Conservation (phyloP, 495 filamentous ascomycete species). For the Penicillium pancosmium region DNA sequence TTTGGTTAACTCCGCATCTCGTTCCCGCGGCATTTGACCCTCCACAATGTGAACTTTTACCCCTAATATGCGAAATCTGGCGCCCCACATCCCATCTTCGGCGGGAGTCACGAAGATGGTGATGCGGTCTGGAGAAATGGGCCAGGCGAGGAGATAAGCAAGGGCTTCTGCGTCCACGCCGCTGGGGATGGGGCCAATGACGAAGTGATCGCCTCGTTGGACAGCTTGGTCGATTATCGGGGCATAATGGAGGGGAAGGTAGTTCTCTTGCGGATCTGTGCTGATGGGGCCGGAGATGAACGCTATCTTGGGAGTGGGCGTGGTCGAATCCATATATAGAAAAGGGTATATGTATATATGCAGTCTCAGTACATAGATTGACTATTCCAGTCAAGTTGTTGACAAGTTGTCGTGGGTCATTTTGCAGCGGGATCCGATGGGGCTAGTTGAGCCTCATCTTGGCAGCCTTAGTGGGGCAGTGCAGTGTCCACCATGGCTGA, state of each 20-base stretch:
- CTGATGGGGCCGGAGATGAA: conserved; percentile 38
- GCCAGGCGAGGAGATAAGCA: conserved; percentile 28
- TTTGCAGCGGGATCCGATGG: not conserved
- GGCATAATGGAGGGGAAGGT: conserved; percentile 29
- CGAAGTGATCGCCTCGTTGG: conserved; percentile 22
- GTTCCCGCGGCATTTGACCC: conserved; percentile 23
- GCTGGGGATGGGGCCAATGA: conserved; percentile 27
- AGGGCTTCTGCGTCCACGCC: conserved; percentile 35
- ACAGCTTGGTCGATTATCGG: conserved; percentile 24
- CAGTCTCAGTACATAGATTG: not conserved
- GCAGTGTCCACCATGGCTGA: not conserved
- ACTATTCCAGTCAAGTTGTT: not conserved
- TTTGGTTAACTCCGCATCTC: conserved; percentile 30
- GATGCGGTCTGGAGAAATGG: conserved; percentile 23
- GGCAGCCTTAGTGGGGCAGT: not conserved
- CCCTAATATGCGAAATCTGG: conserved; percentile 10
- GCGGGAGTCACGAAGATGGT: conserved; percentile 28
- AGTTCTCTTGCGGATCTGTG: conserved; percentile 21
- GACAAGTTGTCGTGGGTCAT: not conserved
- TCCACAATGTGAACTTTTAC: conserved; percentile 26
- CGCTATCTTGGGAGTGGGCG: conserved; percentile 13
- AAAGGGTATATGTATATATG: not conserved
- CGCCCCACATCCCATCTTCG: conserved; percentile 25
- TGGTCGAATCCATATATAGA: not conserved
- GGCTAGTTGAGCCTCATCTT: not conserved